These are phyloP conservation scores for Datura wrightii DNA, from an alignment of 257 asterid species.

Conservation along the genomic window DNA sequence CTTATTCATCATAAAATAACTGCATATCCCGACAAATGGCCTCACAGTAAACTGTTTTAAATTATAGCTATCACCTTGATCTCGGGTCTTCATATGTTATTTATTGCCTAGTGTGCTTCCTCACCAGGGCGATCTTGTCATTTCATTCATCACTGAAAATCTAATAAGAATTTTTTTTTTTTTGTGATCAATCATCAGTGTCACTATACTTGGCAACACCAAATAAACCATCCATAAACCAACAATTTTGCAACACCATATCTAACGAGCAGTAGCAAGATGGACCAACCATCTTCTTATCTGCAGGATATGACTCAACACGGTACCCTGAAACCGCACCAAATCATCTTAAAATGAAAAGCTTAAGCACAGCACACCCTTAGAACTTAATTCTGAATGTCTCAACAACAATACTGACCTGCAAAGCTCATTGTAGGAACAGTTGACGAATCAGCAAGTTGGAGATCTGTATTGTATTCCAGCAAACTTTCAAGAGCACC, in stretches of 20 bases:
- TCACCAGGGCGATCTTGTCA: slow-evolving; percentile 90
- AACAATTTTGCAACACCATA: slow-evolving; percentile 73
- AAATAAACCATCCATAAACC: slow-evolving; percentile 68
- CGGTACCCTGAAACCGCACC: slow-evolving; percentile 68
- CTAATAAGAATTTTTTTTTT: neutral
- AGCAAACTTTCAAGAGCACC: slow-evolving; percentile 83
- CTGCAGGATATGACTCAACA: slow-evolving; percentile 62
- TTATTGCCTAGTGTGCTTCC: slow-evolving; percentile 70
- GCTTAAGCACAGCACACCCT: slow-evolving; percentile 75
- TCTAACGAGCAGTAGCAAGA: slow-evolving; percentile 65
- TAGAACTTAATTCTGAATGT: slow-evolving; percentile 71
- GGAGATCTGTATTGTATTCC: slow-evolving; percentile 74
- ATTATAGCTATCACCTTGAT: slow-evolving; percentile 82
- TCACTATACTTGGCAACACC: neutral
- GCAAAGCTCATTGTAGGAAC: slow-evolving; percentile 61
- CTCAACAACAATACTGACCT: slow-evolving; percentile 55
- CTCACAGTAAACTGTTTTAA: slow-evolving; percentile 82
- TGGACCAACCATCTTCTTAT: slow-evolving; percentile 67
- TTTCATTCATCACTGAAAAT: slow-evolving; percentile 8
- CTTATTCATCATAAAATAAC: slow-evolving; percentile 60
- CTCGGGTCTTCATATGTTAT: slow-evolving; percentile 78
- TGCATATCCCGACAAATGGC: slow-evolving; percentile 73
- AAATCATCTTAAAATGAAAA: slow-evolving; percentile 70
- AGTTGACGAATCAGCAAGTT: slow-evolving; percentile 69
- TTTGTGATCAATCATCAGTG: neutral